Base-by-base conservation (phyloP, 1,139 yeast genomes). In the Candida glucosophila region DNA sequence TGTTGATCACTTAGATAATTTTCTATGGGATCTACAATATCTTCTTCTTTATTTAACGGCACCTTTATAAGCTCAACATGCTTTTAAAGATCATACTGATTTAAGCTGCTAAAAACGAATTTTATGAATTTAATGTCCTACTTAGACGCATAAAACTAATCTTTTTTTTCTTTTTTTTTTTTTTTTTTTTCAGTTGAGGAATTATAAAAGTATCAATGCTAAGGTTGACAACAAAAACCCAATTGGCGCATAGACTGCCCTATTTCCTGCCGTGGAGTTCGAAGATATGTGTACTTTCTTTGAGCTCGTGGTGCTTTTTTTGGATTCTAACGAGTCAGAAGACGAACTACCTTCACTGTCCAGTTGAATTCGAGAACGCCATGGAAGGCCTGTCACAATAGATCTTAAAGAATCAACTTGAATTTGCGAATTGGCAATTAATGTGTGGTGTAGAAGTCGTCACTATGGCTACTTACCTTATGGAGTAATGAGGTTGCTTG, bases 1-100 rank as follows among this genome's bases (percentile, higher is more conserved):
- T 1, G 36, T 47, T 3, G 69, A 64, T 27, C 56, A 65, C 34
- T 35, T 50, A 12, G 70, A 62, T 37, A 61, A 62, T 32, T 49
- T 62, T 24, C 40, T 62, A 31, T 64, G 71, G 71, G 58, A 52
- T 28, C 35, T 64, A 18, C 56, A 62, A 29, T 63, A 56, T 31
- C 33, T 63, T 17, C 32, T 56, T 12, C 40, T 64, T 20, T 58
- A 52, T 29, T 39, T 63, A 24, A 61, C 67, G 3, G 67, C 56
- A 3, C 46, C 45, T n/a, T n/a, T n/a, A n/a, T n/a, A n/a, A n/a
- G n/a, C n/a, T n/a, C n/a, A n/a, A n/a, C n/a, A n/a, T n/a, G n/a
- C n/a, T n/a, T n/a, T n/a, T n/a, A n/a, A n/a, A n/a, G n/a, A n/a
- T n/a, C n/a, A n/a, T n/a, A n/a, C n/a, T n/a, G n/a, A n/a, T n/a